Evolutionary conservation across 495 filamentous ascomycete species (phyloP), one percentile per base, ranked within the genome.

Genomic region (Parathielavia appendiculata): DNA sequence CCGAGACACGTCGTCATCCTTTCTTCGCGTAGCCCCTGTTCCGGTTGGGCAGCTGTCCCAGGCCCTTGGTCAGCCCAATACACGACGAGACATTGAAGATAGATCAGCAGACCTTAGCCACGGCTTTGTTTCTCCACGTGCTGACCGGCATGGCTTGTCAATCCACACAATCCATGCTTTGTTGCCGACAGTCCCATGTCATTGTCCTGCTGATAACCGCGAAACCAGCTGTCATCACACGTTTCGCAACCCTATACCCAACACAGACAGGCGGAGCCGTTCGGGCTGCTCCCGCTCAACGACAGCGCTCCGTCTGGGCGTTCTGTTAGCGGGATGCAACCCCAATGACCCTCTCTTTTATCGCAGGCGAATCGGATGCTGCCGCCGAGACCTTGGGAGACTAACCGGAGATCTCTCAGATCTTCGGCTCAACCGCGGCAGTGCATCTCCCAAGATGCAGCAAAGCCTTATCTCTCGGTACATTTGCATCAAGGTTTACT

Each of bases 331-430:
- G 45, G 53, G 36, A 49, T 43, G 54, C 34, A 49, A 41, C 45
- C n/a, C 52, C 52, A 54, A 40, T 0, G 30, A 38, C 36, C 20
- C n/a, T 41, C 10, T 1, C 40, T 41, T 20, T 48, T 59, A 48
- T 59, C 49, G 38, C 20, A 17, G 38, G 38, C 54, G 45, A 54
- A 54, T 53, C 49, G 50, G 57, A 54, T 54, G 51, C 19, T 14
- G 36, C 16, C 23, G 54, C 54, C 54, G 16, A 50, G 54, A 4
- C 16, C 51, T 54, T 59, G 41, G 57, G 57, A 54, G 50, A 40
- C 56, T 40, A 38, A 59, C 49, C 57, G n/a, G 4, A 43, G 57
- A 59, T 59, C 57, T 59, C 16, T 43, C 57, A 54, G 57, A 59
- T 59, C 57, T 54, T 40, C 30, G 34, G 26, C 26, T 45, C 23